phyloP scores from a whole-genome alignment of 2,329 filamentous ascomycete genomes.

The Colletotrichum graminicola region DNA sequence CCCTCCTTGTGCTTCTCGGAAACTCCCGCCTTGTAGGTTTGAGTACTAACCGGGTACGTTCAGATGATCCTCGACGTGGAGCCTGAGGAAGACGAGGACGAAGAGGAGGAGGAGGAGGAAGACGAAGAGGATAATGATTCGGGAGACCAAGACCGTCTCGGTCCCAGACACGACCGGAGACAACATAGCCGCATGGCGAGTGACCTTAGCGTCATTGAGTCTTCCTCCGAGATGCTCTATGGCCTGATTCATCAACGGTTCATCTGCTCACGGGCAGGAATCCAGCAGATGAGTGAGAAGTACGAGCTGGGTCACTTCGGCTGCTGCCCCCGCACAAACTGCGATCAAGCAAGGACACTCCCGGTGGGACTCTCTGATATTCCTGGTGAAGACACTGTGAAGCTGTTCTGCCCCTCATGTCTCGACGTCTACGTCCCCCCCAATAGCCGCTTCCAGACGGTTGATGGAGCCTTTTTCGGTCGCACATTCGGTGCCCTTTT shows the following conservation, averaged over 20 bases:
- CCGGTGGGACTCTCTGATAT: constrained; percentile 95
- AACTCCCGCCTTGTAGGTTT: not conserved
- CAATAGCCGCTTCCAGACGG: constrained; percentile 96
- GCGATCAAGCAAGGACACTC: constrained; percentile 88
- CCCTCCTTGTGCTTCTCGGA: not conserved
- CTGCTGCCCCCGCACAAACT: constrained; percentile 93
- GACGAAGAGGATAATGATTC: constrained; percentile 80
- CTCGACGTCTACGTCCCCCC: constrained; percentile 97
- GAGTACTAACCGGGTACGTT: constrained; percentile 42
- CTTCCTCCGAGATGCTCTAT: constrained; percentile 97
- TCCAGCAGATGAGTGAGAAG: constrained; percentile 99
- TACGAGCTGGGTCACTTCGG: constrained; percentile 98
- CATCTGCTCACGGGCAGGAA: constrained; percentile 94
- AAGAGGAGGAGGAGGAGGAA: constrained; percentile 83
- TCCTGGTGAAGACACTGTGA: constrained; percentile 96
- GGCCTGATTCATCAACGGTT: constrained; percentile 98
- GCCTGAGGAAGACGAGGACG: constrained; percentile 92
- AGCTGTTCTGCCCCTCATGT: constrained; percentile 97
- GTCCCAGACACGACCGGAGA: constrained; percentile 72
- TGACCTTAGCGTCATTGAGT: constrained; percentile 95
- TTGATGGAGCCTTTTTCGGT: constrained; percentile 98
- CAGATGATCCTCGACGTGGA: constrained; percentile 98
- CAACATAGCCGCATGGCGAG: constrained; percentile 88
- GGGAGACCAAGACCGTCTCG: constrained; percentile 69
- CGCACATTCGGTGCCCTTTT: constrained; percentile 97